Evolutionary conservation across 352 stramenopile genomes (phyloP).

Genomic region (Globisporangium lucens): DNA sequence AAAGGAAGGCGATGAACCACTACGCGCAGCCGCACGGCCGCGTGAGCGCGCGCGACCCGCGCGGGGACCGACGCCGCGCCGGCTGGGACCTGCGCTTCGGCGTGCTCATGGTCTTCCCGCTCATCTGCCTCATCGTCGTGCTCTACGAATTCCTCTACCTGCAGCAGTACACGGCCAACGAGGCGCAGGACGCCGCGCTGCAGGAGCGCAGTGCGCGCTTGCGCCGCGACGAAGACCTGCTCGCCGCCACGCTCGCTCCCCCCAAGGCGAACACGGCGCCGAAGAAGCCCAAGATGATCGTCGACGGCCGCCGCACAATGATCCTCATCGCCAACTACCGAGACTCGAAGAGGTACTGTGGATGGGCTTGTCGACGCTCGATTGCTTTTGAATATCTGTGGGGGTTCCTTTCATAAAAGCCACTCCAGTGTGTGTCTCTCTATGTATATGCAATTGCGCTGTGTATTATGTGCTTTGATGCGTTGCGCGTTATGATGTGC

Average conservation of each 20-base stretch:
- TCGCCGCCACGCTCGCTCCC: constrained; percentile 18
- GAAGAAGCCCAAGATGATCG: constrained; percentile 26
- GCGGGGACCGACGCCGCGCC: constrained; percentile 27
- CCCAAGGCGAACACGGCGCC: neutral
- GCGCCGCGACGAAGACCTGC: neutral
- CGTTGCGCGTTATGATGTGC: neutral
- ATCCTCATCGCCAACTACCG: constrained; percentile 80
- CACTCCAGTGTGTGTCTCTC: no score
- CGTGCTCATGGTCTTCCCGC: constrained; percentile 64
- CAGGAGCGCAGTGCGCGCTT: constrained; percentile 20
- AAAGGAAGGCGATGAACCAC: constrained; percentile 10
- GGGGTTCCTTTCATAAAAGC: no score
- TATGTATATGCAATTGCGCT: no score
- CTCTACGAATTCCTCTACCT: constrained; percentile 82
- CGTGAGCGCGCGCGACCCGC: constrained; percentile 44
- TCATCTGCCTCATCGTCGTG: constrained; percentile 67
- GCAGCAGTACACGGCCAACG: constrained; percentile 56
- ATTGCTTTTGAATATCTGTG: neutral
- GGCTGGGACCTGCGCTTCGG: constrained; percentile 53
- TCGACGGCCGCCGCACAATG: constrained; percentile 71
- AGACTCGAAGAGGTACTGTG: constrained; percentile 54
- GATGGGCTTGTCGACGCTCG: neutral
- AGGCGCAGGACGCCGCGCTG: constrained; percentile 23
- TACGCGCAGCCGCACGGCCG: constrained; percentile 43
- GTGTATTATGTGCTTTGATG: neutral